Conservation (phyloP, 257 asterid genomes). For the Knoxia roxburghii region DNA sequence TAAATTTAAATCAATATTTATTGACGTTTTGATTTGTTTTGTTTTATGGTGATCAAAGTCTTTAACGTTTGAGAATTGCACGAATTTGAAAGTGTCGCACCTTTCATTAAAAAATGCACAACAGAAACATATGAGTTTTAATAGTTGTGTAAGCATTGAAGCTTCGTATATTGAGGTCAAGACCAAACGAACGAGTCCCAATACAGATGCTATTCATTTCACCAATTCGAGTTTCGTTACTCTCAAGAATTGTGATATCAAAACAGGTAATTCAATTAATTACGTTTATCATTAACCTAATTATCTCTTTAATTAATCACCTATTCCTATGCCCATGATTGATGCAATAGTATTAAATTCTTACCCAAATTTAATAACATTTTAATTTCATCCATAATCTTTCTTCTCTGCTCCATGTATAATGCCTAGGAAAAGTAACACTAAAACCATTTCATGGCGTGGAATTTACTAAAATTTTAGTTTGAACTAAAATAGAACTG, state of each 20-base stretch:
- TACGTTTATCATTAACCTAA: too few species aligned
- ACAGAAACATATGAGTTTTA: slow-evolving; percentile 41
- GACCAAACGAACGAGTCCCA: slow-evolving; percentile 31
- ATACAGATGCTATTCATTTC: slow-evolving; percentile 43
- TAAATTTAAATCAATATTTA: background rate
- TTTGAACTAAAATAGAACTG: too few species aligned
- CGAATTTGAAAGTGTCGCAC: slow-evolving; percentile 42
- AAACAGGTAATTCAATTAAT: slow-evolving; percentile 39
- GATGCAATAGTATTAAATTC: too few species aligned
- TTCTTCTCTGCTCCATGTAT: too few species aligned
- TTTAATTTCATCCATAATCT: too few species aligned
- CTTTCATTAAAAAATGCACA: slow-evolving; percentile 55
- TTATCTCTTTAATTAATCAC: too few species aligned
- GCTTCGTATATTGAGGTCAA: slow-evolving; percentile 23
- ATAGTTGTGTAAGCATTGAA: slow-evolving; percentile 12
- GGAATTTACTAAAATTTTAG: too few species aligned
- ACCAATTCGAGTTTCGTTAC: slow-evolving; percentile 20
- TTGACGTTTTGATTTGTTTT: background rate
- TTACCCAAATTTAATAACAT: too few species aligned
- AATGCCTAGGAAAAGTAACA: too few species aligned
- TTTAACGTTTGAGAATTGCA: slow-evolving; percentile 53
- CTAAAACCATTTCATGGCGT: too few species aligned
- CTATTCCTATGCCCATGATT: too few species aligned
- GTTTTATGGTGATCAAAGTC: slow-evolving; percentile 37
- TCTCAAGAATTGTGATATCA: slow-evolving; percentile 17